Percentiles rank a stretch among this genome's conserved stretches.
phyloP scores from a whole-genome alignment of 805 yeast species.

The Candida quercuum region DNA sequence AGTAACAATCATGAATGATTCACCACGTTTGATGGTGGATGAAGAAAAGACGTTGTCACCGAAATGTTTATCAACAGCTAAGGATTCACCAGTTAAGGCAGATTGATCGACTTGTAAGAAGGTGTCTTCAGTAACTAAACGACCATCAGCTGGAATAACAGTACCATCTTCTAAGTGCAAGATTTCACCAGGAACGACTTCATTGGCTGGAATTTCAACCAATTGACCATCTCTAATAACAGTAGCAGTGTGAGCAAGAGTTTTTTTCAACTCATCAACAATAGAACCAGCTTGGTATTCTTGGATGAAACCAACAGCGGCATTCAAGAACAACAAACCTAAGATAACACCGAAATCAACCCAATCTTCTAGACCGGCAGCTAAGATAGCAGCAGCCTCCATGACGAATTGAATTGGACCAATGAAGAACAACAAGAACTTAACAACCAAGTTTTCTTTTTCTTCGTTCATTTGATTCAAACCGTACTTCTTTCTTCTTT shows the following conservation, averaged over 20 bases:
- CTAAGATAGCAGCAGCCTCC: slow-evolving; percentile 94
- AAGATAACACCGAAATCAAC: slow-evolving; percentile 97
- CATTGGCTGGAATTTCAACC: slow-evolving; percentile 72
- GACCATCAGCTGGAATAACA: slow-evolving; percentile 90
- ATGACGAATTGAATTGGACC: slow-evolving; percentile 97
- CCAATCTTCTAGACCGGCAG: slow-evolving; percentile 97
- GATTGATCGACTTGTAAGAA: slow-evolving; percentile 93
- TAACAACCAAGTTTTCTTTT: slow-evolving; percentile 69
- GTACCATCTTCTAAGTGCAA: slow-evolving; percentile 90
- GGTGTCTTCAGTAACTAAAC: slow-evolving; percentile 79
- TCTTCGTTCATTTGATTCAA: slow-evolving; percentile 89
- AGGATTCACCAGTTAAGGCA: slow-evolving; percentile 95
- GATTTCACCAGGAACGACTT: slow-evolving; percentile 94
- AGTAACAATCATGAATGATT: slow-evolving; percentile 88
- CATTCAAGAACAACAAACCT: slow-evolving; percentile 81
- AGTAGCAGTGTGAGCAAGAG: slow-evolving; percentile 84
- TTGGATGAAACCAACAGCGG: slow-evolving; percentile 92
- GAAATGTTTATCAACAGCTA: slow-evolving; percentile 87
- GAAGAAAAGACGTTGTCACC: slow-evolving; percentile 90
- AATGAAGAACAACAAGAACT: slow-evolving; percentile 81
- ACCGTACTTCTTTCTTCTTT: slow-evolving; percentile 89
- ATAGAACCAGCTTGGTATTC: slow-evolving; percentile 98
- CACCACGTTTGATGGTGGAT: slow-evolving; percentile 94
- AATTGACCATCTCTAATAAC: slow-evolving; percentile 80
- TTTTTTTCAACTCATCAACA: slow-evolving; percentile 93